These are phyloP conservation scores for Smallanthus sonchifolius DNA, from an alignment of 129 eudicot genomes.

Conservation along the genomic window DNA sequence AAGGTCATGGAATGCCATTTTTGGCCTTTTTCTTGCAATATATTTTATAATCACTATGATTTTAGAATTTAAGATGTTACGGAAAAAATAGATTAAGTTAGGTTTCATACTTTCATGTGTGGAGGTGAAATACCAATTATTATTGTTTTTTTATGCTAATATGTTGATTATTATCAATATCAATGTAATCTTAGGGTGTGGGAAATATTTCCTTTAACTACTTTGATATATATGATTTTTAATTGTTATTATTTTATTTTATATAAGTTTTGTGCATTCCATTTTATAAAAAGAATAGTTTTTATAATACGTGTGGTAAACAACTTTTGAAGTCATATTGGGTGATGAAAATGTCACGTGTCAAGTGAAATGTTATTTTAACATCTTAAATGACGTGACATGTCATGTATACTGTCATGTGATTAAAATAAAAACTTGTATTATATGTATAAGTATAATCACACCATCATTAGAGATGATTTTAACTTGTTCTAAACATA, in stretches of 20 bases:
- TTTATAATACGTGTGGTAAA: too few species aligned
- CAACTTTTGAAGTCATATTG: too few species aligned
- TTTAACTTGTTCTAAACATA: too few species aligned
- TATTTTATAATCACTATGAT: constrained; percentile 28
- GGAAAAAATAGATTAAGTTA: constrained; percentile 25
- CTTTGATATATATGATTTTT: background rate
- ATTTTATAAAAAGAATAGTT: background rate
- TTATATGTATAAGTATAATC: too few species aligned
- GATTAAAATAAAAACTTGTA: too few species aligned
- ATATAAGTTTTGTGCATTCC: too few species aligned
- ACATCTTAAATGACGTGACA: too few species aligned
- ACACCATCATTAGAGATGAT: too few species aligned
- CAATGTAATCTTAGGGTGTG: background rate
- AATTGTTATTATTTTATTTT: background rate
- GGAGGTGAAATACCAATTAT: background rate
- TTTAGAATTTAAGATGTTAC: constrained; percentile 47
- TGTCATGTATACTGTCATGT: too few species aligned
- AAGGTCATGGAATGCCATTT: constrained; percentile 53
- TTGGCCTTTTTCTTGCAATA: constrained; percentile 35
- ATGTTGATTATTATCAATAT: background rate
- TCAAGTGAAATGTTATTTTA: too few species aligned
- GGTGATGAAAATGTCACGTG: too few species aligned
- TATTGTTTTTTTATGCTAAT: background rate
- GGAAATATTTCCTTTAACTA: background rate
- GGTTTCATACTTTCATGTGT: background rate